phyloP scores from a whole-genome alignment of 768 basidiomycete species.

The Panus rudis region DNA sequence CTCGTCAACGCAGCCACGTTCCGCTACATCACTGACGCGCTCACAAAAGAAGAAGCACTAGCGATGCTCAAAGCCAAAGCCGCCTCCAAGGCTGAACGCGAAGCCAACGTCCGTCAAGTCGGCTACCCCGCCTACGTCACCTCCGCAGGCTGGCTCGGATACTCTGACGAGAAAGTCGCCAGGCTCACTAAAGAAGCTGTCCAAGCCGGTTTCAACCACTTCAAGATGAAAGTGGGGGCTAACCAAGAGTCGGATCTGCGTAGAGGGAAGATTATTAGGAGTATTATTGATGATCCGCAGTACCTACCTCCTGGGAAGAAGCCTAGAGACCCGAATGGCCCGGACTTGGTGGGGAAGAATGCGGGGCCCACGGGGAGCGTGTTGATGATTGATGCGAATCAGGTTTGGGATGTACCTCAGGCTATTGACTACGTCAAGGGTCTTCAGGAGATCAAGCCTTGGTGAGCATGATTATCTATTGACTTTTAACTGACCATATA shows the following conservation, averaged over 20 bases:
- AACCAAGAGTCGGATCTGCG: constrained; percentile 76
- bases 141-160: constrained; percentile 90
- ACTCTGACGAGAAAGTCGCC: constrained; percentile 87
- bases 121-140: constrained; percentile 95
- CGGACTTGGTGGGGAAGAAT: constrained; percentile 77
- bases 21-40: constrained; percentile 89
- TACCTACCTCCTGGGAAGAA: constrained; percentile 57
- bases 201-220: constrained; percentile 88
- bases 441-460: constrained; percentile 77
- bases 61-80: constrained; percentile 73
- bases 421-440: constrained; percentile 88
- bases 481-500: constrained; percentile 2
- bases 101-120: constrained; percentile 61
- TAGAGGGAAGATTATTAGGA: constrained; percentile 83
- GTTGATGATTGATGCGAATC: constrained; percentile 96
- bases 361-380: constrained; percentile 92
- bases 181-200: constrained; percentile 84
- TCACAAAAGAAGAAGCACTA: constrained; percentile 87
- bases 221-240: constrained; percentile 98
- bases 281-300: constrained; percentile 90
- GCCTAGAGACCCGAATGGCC: constrained; percentile 53
- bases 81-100: constrained; percentile 70
- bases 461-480: constrained; percentile 38
- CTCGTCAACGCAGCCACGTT: constrained; percentile 72
- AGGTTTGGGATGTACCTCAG: constrained; percentile 91